Evolutionary conservation across 352 stramenopile genomes (phyloP).

Genomic region (Globisporangium carolinianum): DNA sequence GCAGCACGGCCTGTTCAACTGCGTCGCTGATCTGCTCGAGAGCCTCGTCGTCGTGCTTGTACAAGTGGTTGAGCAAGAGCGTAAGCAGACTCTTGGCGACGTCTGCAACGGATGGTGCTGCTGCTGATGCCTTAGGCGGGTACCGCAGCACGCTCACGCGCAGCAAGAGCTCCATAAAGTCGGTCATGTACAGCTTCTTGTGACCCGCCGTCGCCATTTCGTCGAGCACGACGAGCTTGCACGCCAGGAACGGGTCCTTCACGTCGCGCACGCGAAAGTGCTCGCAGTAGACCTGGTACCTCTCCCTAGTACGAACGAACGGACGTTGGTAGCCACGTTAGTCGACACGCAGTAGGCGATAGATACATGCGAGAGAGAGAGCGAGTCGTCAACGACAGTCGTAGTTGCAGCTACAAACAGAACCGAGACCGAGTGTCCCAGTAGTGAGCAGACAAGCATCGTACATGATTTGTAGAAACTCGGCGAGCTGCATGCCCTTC

Average conservation of each 20-base stretch:
- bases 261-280: constrained; percentile 55
- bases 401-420: too few relatives aligned
- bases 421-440: too few relatives aligned
- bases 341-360: not conserved
- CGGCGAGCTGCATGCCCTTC: constrained; percentile 68
- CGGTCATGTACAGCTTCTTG: constrained; percentile 68
- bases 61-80: constrained; percentile 60
- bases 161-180: constrained; percentile 75
- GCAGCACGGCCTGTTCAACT: constrained; percentile 47
- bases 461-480: constrained; percentile 55
- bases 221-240: constrained; percentile 67
- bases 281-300: constrained; percentile 62
- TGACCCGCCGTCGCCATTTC: constrained; percentile 65
- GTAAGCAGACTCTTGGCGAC: constrained; percentile 48
- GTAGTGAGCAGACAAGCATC: not conserved
- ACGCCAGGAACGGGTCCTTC: constrained; percentile 64
- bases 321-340: too few relatives aligned
- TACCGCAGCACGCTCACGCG: constrained; percentile 56
- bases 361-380: not conserved
- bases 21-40: constrained; percentile 49
- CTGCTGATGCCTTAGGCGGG: constrained; percentile 18
- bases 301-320: constrained; percentile 22
- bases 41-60: constrained; percentile 45
- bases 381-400: not conserved
- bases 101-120: constrained; percentile 25